Evolutionary conservation across 2,329 filamentous ascomycete genomes (phyloP).

Genomic region (Sarocladium kiliense): DNA sequence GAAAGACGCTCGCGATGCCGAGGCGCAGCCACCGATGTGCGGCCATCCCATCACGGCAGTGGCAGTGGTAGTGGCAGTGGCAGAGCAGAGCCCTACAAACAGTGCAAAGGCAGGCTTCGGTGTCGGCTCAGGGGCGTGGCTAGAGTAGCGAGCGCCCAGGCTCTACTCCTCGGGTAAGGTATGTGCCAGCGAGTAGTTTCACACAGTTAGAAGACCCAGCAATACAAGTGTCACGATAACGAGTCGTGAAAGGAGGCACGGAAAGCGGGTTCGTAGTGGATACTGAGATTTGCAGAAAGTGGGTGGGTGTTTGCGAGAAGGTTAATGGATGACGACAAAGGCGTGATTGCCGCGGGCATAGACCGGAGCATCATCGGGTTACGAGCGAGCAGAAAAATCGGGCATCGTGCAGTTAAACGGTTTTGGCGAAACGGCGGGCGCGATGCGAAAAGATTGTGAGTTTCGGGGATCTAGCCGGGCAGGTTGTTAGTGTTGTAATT

Average conservation of each 20-base stretch:
- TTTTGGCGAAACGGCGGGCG: no score
- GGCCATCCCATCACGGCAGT: no score
- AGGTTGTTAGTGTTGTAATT: background rate
- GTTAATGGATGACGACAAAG: background rate
- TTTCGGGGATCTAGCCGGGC: background rate
- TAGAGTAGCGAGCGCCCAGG: background rate
- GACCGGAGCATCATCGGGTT: background rate
- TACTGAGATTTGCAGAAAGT: background rate
- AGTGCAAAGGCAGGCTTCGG: no score
- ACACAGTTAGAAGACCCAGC: background rate
- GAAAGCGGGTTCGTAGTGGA: conserved; percentile 6
- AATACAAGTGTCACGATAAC: background rate
- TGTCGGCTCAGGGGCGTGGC: background rate
- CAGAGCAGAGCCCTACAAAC: no score
- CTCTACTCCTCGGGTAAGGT: background rate
- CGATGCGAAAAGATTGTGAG: no score
- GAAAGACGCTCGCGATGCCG: no score
- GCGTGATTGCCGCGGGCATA: conserved; percentile 3
- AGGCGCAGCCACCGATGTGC: background rate
- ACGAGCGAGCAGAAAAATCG: background rate
- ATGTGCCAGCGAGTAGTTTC: background rate
- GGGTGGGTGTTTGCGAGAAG: background rate
- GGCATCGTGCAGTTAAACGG: no score
- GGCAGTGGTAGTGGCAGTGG: no score
- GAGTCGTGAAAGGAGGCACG: background rate